Conservation (phyloP, 2,329 filamentous ascomycete genomes). For the Septoria linicola region DNA sequence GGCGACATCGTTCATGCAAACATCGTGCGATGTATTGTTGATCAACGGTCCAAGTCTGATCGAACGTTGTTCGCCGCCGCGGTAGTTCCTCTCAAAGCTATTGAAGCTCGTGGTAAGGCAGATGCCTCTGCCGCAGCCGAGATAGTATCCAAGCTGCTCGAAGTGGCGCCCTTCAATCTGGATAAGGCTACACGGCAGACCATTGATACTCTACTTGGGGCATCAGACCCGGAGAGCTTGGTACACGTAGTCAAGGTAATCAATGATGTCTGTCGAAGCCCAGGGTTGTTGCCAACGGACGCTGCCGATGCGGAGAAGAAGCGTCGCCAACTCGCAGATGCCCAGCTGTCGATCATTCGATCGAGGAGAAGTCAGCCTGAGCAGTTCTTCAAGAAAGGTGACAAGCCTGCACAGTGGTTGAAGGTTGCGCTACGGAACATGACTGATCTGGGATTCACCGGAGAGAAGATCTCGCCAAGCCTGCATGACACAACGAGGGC, state of each 20-base stretch:
- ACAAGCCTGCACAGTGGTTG: constrained; percentile 33
- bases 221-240: constrained; percentile 53
- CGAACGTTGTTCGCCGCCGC: constrained; percentile 79
- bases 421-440: constrained; percentile 29
- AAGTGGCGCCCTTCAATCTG: constrained; percentile 72
- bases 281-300: constrained; percentile 43
- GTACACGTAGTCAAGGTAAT: constrained; percentile 54
- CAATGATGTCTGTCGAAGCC: constrained; percentile 47
- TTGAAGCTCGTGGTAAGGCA: constrained; percentile 64
- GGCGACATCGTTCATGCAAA: constrained; percentile 75
- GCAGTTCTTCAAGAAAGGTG: constrained; percentile 31
- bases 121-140: constrained; percentile 60
- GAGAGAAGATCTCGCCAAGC: constrained; percentile 32
- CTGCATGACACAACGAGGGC: constrained; percentile 50
- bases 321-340: constrained; percentile 54
- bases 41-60: constrained; percentile 75
- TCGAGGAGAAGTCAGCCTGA: constrained; percentile 36
- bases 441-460: constrained; percentile 27
- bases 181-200: constrained; percentile 84
- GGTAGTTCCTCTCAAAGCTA: constrained; percentile 68
- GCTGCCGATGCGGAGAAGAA: constrained; percentile 47
- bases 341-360: constrained; percentile 52
- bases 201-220: constrained; percentile 69
- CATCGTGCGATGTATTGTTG: constrained; percentile 75
- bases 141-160: constrained; percentile 67